Conservation (phyloP, 2,329 filamentous ascomycete species). For the Beauveria bassiana region DNA sequence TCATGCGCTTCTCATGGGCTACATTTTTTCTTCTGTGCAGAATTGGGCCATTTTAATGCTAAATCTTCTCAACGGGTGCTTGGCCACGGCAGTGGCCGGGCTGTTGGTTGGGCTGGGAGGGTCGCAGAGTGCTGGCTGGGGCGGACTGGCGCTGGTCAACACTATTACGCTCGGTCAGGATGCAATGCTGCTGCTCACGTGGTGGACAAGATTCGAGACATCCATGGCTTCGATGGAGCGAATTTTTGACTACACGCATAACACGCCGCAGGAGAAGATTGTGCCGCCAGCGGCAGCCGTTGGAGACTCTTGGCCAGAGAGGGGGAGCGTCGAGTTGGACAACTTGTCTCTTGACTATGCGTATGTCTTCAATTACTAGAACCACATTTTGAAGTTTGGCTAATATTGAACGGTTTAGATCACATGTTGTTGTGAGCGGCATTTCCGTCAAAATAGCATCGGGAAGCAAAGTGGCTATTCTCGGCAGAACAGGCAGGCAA, state of each 20-base stretch:
- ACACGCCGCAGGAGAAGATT: not conserved
- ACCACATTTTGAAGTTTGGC: no score
- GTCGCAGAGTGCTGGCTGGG: not conserved
- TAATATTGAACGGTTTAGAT: not conserved
- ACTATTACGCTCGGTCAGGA: not conserved
- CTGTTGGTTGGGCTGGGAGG: not conserved
- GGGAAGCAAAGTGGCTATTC: not conserved
- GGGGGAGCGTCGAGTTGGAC: not conserved
- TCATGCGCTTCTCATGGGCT: not conserved
- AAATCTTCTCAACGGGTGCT: not conserved
- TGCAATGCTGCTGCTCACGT: not conserved
- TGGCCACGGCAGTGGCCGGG: not conserved
- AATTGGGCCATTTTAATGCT: not conserved
- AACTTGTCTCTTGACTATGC: not conserved
- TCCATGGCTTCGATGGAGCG: slow-evolving; percentile 3
- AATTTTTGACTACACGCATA: not conserved
- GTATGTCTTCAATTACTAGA: not conserved
- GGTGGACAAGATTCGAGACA: slow-evolving; percentile 2
- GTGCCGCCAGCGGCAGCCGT: not conserved
- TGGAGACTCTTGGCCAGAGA: not conserved
- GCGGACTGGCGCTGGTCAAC: not conserved
- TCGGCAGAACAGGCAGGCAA: slow-evolving; percentile 4
- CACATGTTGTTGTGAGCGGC: not conserved
- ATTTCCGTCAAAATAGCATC: not conserved
- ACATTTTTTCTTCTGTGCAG: not conserved